These are phyloP conservation scores for Peribolospora kevripleyi DNA, from an alignment of 768 basidiomycete genomes.

Conservation along the genomic window DNA sequence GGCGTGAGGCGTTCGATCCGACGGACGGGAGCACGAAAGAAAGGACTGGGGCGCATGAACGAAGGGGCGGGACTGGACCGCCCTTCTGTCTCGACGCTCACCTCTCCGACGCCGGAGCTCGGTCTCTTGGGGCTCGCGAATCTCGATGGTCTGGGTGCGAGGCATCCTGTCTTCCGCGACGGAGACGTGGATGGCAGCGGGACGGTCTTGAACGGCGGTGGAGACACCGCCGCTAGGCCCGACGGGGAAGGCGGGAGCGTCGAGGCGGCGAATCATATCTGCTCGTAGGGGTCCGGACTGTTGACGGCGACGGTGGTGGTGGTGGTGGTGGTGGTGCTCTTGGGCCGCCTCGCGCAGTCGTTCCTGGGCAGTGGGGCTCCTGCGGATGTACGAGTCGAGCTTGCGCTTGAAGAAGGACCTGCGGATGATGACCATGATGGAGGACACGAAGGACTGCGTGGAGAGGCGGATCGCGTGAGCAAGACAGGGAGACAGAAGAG, in stretches of 20 bases:
- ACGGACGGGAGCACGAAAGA: too few species aligned
- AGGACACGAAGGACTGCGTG: constrained; percentile 46
- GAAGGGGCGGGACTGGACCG: too few species aligned
- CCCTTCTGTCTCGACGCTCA: too few species aligned
- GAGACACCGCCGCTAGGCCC: too few species aligned
- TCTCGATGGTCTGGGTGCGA: constrained; percentile 9
- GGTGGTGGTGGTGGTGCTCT: neutral
- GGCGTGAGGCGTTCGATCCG: too few species aligned
- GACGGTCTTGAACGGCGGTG: too few species aligned
- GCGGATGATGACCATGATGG: constrained; percentile 52
- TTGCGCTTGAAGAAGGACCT: constrained; percentile 49
- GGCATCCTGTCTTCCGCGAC: constrained; percentile 1
- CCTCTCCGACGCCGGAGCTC: constrained; percentile 2
- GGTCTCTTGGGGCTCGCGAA: constrained; percentile 3
- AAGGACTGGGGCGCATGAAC: too few species aligned
- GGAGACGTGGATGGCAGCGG: too few species aligned
- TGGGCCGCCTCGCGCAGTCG: constrained; percentile 1
- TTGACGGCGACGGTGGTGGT: neutral
- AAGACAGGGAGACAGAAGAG: neutral
- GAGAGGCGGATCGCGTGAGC: constrained; percentile 1
- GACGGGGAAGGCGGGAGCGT: constrained; percentile 4
- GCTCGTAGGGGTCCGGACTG: constrained; percentile 23
- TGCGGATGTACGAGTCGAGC: constrained; percentile 25
- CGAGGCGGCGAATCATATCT: constrained; percentile 46
- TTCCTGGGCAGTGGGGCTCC: constrained; percentile 3